Evolutionary conservation across 257 asterid species (phyloP), one percentile per base, ranked within the genome.

Genomic region (Solanum habrochaites): DNA sequence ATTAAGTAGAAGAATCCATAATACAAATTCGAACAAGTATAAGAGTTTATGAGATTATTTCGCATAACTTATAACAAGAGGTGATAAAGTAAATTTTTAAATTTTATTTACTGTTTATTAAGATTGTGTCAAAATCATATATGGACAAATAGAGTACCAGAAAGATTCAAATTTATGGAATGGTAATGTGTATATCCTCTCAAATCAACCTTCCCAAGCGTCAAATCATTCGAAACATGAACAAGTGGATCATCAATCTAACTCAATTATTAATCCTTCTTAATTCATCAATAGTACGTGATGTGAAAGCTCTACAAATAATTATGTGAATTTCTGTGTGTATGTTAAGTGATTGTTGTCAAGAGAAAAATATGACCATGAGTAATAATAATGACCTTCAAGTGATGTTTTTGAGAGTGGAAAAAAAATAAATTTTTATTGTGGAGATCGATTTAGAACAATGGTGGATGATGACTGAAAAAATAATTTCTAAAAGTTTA

Each of bases 31-130:
- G 35, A 32, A 32, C 35, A 32, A 32, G 6, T 32, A 32, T 32
- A 32, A 32, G 5, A 5, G 4, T 32, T 0, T 32, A 4, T 3
- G 5, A 3, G 5, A 32, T 0, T 5, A 3, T 32, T 32, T 32
- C 35, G 35, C 1, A 4, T 56, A 56, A 20, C 62, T 52, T 16
- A 52, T 52, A 52, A 52, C 6, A 52, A 52, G 8, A 1, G 64
- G 64, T 56, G 64, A 56, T 18, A 56, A 56, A 18, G n/a, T 20
- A 56, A 56, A 56, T 7, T 56, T 7, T 18, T 18, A 56, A 56
- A 52, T 18, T 56, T 56, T 18, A 18, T 56, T 2, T 0, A 56
- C 10, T 40, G 10, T 8, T 40, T 40, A 20, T 56, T 7, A 56
- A 56, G 2, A 7, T 56, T 20, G 64, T 56, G 64, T n/a, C 64